These are phyloP conservation scores for Plasmodium billcollinsi DNA, from an alignment of 169 alveolate species.

Conservation along the genomic window DNA sequence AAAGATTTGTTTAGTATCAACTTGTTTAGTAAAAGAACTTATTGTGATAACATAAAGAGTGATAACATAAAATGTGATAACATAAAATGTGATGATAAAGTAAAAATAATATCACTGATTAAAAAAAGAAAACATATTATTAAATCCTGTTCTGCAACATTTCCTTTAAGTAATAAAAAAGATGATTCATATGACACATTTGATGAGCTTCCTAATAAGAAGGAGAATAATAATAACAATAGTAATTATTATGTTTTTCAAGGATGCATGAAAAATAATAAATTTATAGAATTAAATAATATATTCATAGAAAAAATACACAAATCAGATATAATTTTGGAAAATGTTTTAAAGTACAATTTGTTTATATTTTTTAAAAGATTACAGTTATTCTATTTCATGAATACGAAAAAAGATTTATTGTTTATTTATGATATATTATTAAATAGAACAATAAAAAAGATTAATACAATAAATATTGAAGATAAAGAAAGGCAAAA, in stretches of 20 bases:
- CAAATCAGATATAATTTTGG: not conserved
- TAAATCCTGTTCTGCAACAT: too few species aligned
- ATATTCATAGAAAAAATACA: conserved; percentile 2
- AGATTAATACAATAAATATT: conserved; percentile 42
- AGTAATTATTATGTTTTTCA: not conserved
- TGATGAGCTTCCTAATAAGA: not conserved
- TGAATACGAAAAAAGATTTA: not conserved
- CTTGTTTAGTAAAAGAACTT: conserved; percentile 18
- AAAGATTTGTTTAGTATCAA: conserved; percentile 8
- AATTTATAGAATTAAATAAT: conserved; percentile 16
- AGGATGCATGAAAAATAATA: not conserved
- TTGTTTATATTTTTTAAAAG: conserved; percentile 29
- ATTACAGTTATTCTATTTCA: conserved; percentile 23
- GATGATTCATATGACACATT: not conserved
- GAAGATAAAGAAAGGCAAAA: conserved; percentile 71
- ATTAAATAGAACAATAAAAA: conserved; percentile 52
- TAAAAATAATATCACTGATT: too few species aligned
- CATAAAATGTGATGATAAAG: too few species aligned
- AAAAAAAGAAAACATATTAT: too few species aligned
- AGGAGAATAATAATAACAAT: not conserved
- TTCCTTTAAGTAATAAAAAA: not conserved
- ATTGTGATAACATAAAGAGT: not conserved
- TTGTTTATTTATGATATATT: conserved; percentile 32
- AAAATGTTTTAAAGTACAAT: conserved; percentile 10
- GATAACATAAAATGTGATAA: too few species aligned